Evolutionary conservation across 2,329 filamentous ascomycete species (phyloP), one percentile per base, ranked within the genome.

Genomic region (Xylariaceae sp.): DNA sequence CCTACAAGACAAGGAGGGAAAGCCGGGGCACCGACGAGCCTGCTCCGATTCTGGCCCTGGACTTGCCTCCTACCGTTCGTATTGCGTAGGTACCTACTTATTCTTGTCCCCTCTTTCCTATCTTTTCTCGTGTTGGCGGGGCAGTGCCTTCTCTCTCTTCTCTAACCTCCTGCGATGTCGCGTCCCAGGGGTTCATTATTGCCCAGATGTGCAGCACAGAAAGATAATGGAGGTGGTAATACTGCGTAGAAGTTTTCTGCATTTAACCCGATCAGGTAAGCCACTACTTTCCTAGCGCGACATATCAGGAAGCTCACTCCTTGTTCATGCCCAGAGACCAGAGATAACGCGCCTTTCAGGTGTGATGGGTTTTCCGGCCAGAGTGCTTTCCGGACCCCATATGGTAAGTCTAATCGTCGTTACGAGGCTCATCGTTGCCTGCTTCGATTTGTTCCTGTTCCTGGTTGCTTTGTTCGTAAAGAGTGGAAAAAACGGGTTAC

Each of bases 41-140:
- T 30, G 23, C 23, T 30, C 23, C 23, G 23, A 30, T 30, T 30
- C 23, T 30, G 23, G 23, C 37, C 37, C 9, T 42, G 8, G 37
- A 42, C 9, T 42, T 42, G 11, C 37, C 11, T 42, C 37, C 37
- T 42, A 42, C 37, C 23, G 23, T 42, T 42, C 37, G 37, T 42
- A 42, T 42, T 42, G 8, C 9, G 17, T 47, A 17, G 11, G 44
- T 49, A 30, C 51, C 42, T 59, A 53, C 56, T 49, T 58, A 61
- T 56, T 55, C 51, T 39, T 9, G 6, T 51, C 53, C 56, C 59
- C 51, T 59, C 55, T 51, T 51, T 55, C 61, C 61, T 63, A 57
- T 62, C 53, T 17, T 17, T 17, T 18, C 55, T 60, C 45, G 10
- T 63, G 57, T 59, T 64, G 62, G 62, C 60, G 60, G 62, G 62